These are phyloP conservation scores for Kurtzmaniella quercitrusa DNA, from an alignment of 1,139 yeast genomes.

Conservation along the genomic window DNA sequence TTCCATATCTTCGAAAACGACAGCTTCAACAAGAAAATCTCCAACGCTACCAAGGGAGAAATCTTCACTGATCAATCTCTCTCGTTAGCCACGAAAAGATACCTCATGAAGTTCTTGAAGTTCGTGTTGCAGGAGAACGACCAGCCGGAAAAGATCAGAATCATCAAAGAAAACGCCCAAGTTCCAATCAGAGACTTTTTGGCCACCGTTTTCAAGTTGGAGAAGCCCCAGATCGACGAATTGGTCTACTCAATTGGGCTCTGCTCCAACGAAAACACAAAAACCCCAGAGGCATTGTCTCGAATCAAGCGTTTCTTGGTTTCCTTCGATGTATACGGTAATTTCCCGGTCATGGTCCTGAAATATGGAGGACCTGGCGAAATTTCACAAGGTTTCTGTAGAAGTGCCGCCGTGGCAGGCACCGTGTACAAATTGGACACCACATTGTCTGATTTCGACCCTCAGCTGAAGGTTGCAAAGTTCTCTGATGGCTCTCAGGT, in stretches of 20 bases:
- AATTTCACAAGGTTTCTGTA: slow-evolving; percentile 91
- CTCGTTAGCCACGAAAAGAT: slow-evolving; percentile 71
- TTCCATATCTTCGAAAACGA: slow-evolving; percentile 93
- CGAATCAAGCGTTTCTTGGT: slow-evolving; percentile 78
- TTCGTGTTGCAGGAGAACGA: slow-evolving; percentile 72
- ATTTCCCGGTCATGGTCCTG: slow-evolving; percentile 86
- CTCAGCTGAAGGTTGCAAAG: slow-evolving; percentile 58
- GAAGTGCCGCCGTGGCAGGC: slow-evolving; percentile 98
- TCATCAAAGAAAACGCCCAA: slow-evolving; percentile 54
- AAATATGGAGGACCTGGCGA: slow-evolving; percentile 98
- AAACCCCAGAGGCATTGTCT: slow-evolving; percentile 70
- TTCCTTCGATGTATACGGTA: slow-evolving; percentile 91
- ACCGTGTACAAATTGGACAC: slow-evolving; percentile 86
- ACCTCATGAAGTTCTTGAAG: slow-evolving; percentile 88
- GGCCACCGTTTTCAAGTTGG: slow-evolving; percentile 61
- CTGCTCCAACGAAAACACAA: slow-evolving; percentile 54
- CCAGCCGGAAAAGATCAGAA: slow-evolving; percentile 38
- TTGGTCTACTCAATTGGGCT: slow-evolving; percentile 83
- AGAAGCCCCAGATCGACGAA: slow-evolving; percentile 73
- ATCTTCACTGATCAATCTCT: slow-evolving; percentile 87
- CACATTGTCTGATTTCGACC: slow-evolving; percentile 58
- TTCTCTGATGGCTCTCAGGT: slow-evolving; percentile 76
- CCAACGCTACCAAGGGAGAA: slow-evolving; percentile 77
- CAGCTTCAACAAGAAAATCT: slow-evolving; percentile 71
- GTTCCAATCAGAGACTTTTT: slow-evolving; percentile 58